These are phyloP conservation scores for Rhodotorula sp. DNA, from an alignment of 1,284 basidiomycete genomes.

Conservation along the genomic window DNA sequence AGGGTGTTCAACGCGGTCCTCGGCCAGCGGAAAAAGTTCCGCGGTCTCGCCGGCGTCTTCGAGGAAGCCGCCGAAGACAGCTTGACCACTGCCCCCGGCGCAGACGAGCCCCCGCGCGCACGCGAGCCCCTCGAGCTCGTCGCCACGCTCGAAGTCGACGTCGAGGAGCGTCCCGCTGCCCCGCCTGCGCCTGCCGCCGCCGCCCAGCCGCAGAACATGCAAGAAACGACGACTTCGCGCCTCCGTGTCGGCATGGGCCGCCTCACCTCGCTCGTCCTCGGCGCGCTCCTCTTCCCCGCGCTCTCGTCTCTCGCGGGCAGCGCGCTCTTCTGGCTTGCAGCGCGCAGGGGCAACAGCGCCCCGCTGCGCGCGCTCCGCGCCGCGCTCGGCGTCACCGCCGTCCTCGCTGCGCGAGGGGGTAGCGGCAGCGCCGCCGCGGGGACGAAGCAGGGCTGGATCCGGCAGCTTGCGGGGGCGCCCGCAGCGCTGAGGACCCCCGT, in stretches of 20 bases:
- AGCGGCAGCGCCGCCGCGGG: not conserved
- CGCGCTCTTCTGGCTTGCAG: slow-evolving; percentile 32
- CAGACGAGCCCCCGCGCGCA: not conserved
- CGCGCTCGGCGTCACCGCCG: slow-evolving; percentile 16
- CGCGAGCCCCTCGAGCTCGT: slow-evolving; percentile 23
- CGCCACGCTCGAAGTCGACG: slow-evolving; percentile 35
- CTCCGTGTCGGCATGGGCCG: slow-evolving; percentile 33
- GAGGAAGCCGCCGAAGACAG: slow-evolving; percentile 29
- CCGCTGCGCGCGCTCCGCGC: slow-evolving; percentile 2
- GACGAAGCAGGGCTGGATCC: slow-evolving; percentile 5
- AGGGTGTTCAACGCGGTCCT: slow-evolving; percentile 37
- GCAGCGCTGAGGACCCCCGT: not conserved
- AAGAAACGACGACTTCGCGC: slow-evolving; percentile 5
- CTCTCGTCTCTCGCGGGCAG: slow-evolving; percentile 29
- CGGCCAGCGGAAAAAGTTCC: slow-evolving; percentile 21
- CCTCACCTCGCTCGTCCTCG: slow-evolving; percentile 39
- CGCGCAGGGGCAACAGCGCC: not conserved
- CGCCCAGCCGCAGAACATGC: not conserved
- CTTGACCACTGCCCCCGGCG: not conserved
- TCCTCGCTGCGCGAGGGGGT: slow-evolving; percentile 10
- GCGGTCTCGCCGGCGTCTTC: slow-evolving; percentile 30
- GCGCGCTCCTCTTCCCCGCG: slow-evolving; percentile 37
- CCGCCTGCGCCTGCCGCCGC: not conserved
- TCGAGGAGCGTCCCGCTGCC: slow-evolving; percentile 3
- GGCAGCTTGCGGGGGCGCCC: not conserved